Base-by-base conservation (phyloP, 441 rosid genomes). In the Mallotus japonicus region DNA sequence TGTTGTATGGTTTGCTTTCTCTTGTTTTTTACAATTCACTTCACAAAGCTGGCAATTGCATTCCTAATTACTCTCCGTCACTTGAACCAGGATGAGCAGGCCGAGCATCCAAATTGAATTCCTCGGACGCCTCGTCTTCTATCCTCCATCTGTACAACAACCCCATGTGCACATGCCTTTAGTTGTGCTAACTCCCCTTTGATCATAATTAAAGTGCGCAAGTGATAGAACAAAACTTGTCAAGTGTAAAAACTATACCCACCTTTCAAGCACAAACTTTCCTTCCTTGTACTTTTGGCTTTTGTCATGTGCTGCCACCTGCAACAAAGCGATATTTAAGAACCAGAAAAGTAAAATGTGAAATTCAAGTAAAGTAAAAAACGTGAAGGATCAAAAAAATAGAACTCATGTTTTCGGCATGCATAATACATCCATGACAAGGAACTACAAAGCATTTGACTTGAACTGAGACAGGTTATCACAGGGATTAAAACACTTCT, bases 271-370 rank as follows among this genome's bases (percentile, higher is more conserved):
- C 42, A 85, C 88, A 51, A 79, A 74, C 72, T 85, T 87, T 56
- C 88, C 90, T 81, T 83, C 87, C 74, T 87, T 85, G 77, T 87
- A 83, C 69, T 81, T 79, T 37, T 87, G 88, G 76, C 55, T 73
- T 77, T 81, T 75, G 10, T 83, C 90, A 58, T 82, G 86, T 5
- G 88, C 86, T 0, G 62, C 70, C 67, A 83, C 83, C 88, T 85
- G 51, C 76, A 80, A 50, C 19, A 24, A 28, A 28, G 32, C 32
- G 32, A 28, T 28, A 28, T 28, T 28, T 28, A 28, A 28, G 3
- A 2, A 28, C 32, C 32, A 28, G 32, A 28, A 28, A 28, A 28
- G 32, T 28, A 28, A 28, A 28, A 28, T 28, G 3, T 28, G 32
- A 28, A 28, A 28, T 28, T 28, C 32, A 28, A 28, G 32, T 28